Conservation (phyloP, 345 rosid genomes). For the Balakata baccata region DNA sequence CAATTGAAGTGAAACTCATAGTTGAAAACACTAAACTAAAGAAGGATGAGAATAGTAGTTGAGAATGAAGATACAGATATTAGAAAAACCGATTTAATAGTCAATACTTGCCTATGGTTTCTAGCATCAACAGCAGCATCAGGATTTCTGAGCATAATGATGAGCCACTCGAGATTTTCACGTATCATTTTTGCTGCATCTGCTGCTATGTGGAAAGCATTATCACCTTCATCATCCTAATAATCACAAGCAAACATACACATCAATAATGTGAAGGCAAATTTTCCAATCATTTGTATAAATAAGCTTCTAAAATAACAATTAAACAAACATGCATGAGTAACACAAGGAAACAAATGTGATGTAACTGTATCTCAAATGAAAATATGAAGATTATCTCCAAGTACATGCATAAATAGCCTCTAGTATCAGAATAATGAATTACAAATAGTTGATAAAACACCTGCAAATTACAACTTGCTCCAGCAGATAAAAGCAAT, state of each 20-base stretch:
- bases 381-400: background rate
- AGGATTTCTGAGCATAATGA: conserved; percentile 75
- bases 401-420: conserved; percentile 5
- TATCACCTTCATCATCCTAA: conserved; percentile 97
- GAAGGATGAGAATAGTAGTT: conserved; percentile 9
- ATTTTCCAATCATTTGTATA: conserved; percentile 3
- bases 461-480: conserved; percentile 91
- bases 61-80: conserved; percentile 1
- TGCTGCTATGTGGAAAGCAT: conserved; percentile 98
- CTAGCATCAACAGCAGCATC: conserved; percentile 79
- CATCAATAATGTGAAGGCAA: background rate
- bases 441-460: background rate
- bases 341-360: background rate
- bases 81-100: background rate
- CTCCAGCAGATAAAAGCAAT: conserved; percentile 77
- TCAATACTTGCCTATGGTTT: conserved; percentile 74
- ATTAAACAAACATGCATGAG: background rate
- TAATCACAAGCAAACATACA: conserved; percentile 13
- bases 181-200: conserved; percentile 95
- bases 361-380: background rate
- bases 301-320: background rate
- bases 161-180: conserved; percentile 95
- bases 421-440: conserved; percentile 1
- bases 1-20: background rate
- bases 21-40: background rate